Conservation (phyloP, 164 flowering plant species). For the Piper longum region DNA sequence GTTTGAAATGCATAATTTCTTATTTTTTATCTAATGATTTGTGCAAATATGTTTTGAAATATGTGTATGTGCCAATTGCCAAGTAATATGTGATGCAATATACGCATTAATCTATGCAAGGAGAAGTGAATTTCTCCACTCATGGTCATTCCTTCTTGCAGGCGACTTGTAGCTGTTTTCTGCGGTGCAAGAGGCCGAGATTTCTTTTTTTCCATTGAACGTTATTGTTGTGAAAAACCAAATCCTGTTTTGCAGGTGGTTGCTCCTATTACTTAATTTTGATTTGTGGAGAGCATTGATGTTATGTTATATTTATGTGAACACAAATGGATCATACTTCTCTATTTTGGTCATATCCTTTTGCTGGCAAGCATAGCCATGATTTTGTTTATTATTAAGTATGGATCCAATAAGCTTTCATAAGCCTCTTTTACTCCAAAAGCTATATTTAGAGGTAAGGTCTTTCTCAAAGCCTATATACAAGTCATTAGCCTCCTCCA, state of each 20-base stretch:
- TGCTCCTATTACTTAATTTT: too few species aligned
- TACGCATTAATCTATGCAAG: too few species aligned
- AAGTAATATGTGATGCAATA: background rate
- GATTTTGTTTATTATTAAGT: too few species aligned
- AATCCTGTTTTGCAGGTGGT: conserved; percentile 80
- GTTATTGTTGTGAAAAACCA: conserved; percentile 77
- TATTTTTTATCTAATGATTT: background rate
- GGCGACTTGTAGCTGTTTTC: conserved; percentile 44
- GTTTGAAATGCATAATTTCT: background rate
- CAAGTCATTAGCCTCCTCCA: too few species aligned
- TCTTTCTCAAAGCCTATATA: too few species aligned
- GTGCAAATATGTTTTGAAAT: background rate
- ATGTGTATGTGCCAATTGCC: background rate
- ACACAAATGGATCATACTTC: background rate
- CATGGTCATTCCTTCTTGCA: conserved; percentile 13
- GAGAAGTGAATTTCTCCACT: background rate
- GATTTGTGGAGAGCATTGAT: background rate
- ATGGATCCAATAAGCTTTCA: background rate
- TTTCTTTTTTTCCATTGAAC: conserved; percentile 48
- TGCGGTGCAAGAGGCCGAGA: conserved; percentile 48
- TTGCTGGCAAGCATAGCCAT: background rate
- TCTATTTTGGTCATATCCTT: background rate
- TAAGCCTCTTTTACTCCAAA: too few species aligned
- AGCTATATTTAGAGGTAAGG: too few species aligned
- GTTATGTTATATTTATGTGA: background rate